phyloP scores from a whole-genome alignment of 176 grass and related monocot species.

The Phyllostachys edulis region DNA sequence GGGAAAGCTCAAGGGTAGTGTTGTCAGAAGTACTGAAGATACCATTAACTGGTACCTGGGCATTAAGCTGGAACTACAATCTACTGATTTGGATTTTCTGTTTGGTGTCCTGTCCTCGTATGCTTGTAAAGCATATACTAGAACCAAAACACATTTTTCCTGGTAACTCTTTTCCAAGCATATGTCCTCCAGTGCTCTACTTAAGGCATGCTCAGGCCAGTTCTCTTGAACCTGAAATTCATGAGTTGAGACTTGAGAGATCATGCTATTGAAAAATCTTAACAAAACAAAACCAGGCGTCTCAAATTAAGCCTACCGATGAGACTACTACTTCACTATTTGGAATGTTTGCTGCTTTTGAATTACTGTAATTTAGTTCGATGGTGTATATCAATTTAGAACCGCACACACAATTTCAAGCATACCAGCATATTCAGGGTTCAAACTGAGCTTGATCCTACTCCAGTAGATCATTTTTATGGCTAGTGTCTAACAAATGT shows the following conservation, averaged over 20 bases:
- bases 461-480: background rate
- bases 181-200: constrained; percentile 77
- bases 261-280: constrained; percentile 13
- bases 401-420: background rate
- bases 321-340: background rate
- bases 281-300: background rate
- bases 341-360: background rate
- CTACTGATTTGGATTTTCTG: constrained; percentile 39
- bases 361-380: background rate
- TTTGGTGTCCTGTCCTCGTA: constrained; percentile 48
- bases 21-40: constrained; percentile 91
- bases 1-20: constrained; percentile 83
- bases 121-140: constrained; percentile 64
- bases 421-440: background rate
- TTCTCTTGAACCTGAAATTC: constrained; percentile 59
- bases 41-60: constrained; percentile 88
- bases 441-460: background rate
- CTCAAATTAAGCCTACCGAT: background rate
- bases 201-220: constrained; percentile 77
- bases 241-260: background rate
- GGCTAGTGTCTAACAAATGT: background rate
- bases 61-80: constrained; percentile 66
- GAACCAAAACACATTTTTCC: constrained; percentile 78
- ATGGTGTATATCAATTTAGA: background rate
- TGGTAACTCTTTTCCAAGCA: constrained; percentile 80